Evolutionary conservation across 371 early-diverging fungal genomes (phyloP).

Genomic region (Phascolomyces articulosus): DNA sequence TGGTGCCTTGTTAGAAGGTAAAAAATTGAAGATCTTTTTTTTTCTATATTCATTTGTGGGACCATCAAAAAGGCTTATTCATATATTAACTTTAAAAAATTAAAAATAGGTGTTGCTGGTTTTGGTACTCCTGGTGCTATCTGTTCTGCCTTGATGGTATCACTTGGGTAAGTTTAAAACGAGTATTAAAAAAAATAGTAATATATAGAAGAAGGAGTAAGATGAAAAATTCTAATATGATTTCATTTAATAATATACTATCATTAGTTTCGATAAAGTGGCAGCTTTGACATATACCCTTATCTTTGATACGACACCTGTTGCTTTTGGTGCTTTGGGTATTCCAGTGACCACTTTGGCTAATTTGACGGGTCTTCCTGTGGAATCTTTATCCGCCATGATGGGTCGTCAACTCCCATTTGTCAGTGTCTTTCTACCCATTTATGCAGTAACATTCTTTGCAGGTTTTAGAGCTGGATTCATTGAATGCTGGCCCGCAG

Average conservation of each 20-base stretch:
- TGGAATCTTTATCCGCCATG: conserved; percentile 46
- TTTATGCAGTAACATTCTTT: conserved; percentile 42
- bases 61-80: too few relatives aligned
- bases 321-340: conserved; percentile 52
- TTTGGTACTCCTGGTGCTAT: conserved; percentile 59
- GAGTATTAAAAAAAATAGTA: too few relatives aligned
- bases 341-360: conserved; percentile 53
- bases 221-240: background rate
- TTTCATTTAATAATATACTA: background rate
- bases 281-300: conserved; percentile 46
- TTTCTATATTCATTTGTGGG: too few relatives aligned
- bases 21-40: too few relatives aligned
- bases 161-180: conserved; percentile 39
- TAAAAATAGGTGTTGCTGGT: conserved; percentile 44
- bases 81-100: background rate
- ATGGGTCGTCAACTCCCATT: conserved; percentile 54
- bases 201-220: background rate
- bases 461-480: conserved; percentile 46
- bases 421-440: conserved; percentile 46
- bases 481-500: conserved; percentile 53
- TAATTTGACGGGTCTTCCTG: conserved; percentile 42
- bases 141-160: conserved; percentile 52
- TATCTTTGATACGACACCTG: conserved; percentile 52
- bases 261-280: conserved; percentile 44
- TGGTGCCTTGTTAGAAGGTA: conserved; percentile 53